These are phyloP conservation scores for Colletotrichum falcatum DNA, from an alignment of 2,329 filamentous ascomycete species.

Conservation along the genomic window DNA sequence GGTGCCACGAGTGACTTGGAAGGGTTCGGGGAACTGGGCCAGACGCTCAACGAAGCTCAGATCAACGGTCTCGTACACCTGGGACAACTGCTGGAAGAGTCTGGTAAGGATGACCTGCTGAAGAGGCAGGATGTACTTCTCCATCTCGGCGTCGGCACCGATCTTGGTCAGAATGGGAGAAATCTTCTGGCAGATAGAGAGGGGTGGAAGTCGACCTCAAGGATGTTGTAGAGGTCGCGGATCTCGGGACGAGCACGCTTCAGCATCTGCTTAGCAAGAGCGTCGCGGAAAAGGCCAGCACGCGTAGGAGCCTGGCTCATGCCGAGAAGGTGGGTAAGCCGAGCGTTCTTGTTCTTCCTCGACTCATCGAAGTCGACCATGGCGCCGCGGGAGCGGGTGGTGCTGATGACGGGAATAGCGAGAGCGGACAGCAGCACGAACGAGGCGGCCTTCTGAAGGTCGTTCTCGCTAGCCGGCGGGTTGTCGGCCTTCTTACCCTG, in stretches of 20 bases:
- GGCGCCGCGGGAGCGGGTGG: constrained; percentile 92
- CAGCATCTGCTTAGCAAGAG: constrained; percentile 92
- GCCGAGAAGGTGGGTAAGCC: constrained; percentile 93
- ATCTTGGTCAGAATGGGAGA: constrained; percentile 96
- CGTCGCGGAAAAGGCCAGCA: constrained; percentile 93
- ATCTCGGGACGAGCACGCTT: constrained; percentile 95
- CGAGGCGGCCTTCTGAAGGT: constrained; percentile 93
- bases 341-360: constrained; percentile 98
- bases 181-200: constrained; percentile 99
- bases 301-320: constrained; percentile 93
- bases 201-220: constrained; percentile 98
- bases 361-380: constrained; percentile 97
- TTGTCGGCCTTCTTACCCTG: constrained; percentile 95
- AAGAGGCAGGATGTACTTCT: constrained; percentile 93
- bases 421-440: constrained; percentile 95
- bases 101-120: constrained; percentile 99
- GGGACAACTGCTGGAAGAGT: constrained; percentile 98
- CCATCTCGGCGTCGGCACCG: constrained; percentile 93
- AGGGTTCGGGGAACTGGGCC: constrained; percentile 95
- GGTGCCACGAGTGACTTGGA: constrained; percentile 88
- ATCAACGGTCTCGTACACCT: constrained; percentile 98
- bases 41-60: constrained; percentile 93
- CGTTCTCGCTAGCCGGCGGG: constrained; percentile 87
- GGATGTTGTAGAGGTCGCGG: constrained; percentile 95
- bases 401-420: constrained; percentile 99